Conservation (phyloP, 2,329 filamentous ascomycete genomes). For the Colletotrichum sp. region DNA sequence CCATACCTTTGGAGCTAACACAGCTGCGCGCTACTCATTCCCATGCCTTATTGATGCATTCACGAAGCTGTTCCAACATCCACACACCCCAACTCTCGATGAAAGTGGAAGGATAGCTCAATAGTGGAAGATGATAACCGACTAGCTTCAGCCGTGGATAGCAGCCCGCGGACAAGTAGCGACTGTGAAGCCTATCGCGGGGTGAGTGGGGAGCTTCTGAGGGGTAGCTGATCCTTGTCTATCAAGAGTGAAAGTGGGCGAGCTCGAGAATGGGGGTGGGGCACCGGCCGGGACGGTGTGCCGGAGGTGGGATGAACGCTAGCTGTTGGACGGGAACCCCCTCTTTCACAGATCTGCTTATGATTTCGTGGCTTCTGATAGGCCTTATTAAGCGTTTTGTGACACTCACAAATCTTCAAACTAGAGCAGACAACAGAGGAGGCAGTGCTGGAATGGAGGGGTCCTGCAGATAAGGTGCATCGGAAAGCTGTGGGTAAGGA, state of each 20-base stretch:
- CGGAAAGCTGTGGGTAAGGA: not conserved
- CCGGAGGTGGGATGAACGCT: not conserved
- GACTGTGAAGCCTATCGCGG: not conserved
- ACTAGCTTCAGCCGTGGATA: not conserved
- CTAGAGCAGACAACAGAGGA: not conserved
- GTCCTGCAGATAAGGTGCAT: not conserved
- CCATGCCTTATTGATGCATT: not conserved
- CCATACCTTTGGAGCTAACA: not conserved
- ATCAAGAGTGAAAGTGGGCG: not conserved
- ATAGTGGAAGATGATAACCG: not conserved
- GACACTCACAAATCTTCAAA: not conserved
- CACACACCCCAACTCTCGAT: not conserved
- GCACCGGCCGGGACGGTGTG: not conserved
- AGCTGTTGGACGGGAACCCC: not conserved
- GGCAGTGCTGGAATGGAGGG: not conserved
- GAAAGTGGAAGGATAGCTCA: not conserved
- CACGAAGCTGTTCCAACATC: not conserved
- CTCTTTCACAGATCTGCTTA: not conserved
- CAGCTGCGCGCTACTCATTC: not conserved
- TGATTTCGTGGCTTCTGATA: not conserved
- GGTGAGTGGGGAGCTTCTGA: not conserved
- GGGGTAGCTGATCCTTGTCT: not conserved
- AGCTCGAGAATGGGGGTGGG: not conserved
- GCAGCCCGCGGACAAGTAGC: not conserved
- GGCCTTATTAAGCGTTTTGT: not conserved